Evolutionary conservation across 768 basidiomycete genomes (phyloP), one percentile per base, ranked within the genome.

Genomic region (Mycena olivaceomarginata): DNA sequence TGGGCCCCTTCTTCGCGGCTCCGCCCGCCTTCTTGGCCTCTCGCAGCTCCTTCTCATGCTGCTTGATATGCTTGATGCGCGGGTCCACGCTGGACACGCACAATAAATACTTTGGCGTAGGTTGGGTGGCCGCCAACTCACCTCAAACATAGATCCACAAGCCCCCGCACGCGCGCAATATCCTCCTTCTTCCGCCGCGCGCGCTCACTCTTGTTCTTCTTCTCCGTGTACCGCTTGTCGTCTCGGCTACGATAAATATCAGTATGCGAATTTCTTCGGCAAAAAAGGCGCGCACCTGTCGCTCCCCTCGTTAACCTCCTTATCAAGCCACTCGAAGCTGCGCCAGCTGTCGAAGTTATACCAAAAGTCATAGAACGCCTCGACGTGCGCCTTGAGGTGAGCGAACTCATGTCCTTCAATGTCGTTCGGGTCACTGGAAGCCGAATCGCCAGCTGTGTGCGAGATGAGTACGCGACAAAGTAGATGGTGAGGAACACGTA

Each of bases 281-380:
- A 20, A 70, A 12, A 57, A 39, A 93, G 6, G 16, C n/a, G 20
- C 20, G 79, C 68, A 97, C 97, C 91, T 96, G 84, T 99, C 98
- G 77, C 95, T 96, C 13, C 98, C 98, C 87, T 99, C 98, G 85
- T 99, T 98, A 73, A 97, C 95, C 85, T 99, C 98, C 90, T 99
- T 99, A 89, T 99, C 98, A 79, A 95, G 89, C 90, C 97, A 99
- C 87, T 99, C 98, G 84, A 99, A 99, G 85, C 94, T 96, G 82
- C 98, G 90, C 98, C 98, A 99, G 80, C 95, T 96, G 86, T 99
- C 98, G 86, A 99, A 98, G 91, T 98, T 98, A 91, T 99, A 99
- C 97, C 97, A 99, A 86, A 98, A 98, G 85, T 99, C 95, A 89
- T 99, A 99, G 90, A 99, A 99, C 8, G 87, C 90, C 84, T 98